phyloP scores from a whole-genome alignment of 305 asterid genomes.

The Fraxinus greggii region DNA sequence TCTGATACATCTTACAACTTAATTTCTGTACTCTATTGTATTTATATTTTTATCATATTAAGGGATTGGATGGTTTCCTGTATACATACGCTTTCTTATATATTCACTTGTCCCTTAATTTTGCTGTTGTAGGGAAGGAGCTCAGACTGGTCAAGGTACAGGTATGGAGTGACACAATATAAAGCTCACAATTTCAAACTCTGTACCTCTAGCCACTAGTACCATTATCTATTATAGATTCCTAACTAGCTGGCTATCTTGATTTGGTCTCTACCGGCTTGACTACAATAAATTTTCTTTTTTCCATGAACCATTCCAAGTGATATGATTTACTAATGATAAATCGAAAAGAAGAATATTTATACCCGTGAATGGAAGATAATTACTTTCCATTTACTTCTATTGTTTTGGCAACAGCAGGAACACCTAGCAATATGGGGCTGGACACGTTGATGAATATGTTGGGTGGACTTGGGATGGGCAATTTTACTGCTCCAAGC shows the following conservation, averaged over 20 bases:
- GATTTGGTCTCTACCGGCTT: neutral
- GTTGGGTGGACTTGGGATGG: slow-evolving; percentile 58
- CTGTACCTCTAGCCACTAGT: neutral
- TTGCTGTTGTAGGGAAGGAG: slow-evolving; percentile 44
- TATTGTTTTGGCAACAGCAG: slow-evolving; percentile 28
- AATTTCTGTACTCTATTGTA: neutral
- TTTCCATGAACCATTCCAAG: neutral
- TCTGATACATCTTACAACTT: neutral
- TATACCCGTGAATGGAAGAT: neutral
- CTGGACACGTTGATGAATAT: slow-evolving; percentile 44
- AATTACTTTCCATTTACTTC: slow-evolving; percentile 4
- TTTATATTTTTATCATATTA: neutral
- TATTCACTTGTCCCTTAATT: slow-evolving; percentile 9
- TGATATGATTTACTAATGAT: neutral
- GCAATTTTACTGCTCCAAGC: slow-evolving; percentile 36
- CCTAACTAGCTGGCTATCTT: neutral
- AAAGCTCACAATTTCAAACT: neutral
- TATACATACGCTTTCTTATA: slow-evolving; percentile 10
- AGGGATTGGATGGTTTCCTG: neutral
- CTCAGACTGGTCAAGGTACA: slow-evolving; percentile 43
- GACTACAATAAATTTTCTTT: neutral
- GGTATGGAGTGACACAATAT: slow-evolving; percentile 26
- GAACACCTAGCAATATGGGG: slow-evolving; percentile 37
- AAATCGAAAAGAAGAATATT: neutral
- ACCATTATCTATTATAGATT: neutral